Evolutionary conservation across 23 red algal genomes (phyloP).

Genomic region (Gracilaria domingensis): DNA sequence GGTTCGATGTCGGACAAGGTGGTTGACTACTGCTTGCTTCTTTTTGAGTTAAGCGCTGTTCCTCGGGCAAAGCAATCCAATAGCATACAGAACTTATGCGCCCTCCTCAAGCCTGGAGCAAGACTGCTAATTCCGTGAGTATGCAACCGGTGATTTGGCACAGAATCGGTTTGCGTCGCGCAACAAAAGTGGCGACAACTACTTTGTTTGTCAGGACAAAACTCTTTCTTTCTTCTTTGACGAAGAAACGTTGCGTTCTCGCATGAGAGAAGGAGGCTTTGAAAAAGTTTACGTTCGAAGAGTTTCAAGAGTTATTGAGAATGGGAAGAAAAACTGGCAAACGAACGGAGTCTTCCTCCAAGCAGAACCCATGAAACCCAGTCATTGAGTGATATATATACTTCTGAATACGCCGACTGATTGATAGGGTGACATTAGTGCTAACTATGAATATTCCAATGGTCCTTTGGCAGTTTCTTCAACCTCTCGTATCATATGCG

Average conservation of each 20-base stretch:
- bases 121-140: constrained; percentile 86
- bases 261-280: constrained; percentile 56
- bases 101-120: constrained; percentile 70
- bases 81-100: constrained; percentile 45
- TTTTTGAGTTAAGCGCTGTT: constrained; percentile 84
- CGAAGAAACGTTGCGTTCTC: constrained; percentile 45
- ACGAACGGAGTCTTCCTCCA: constrained; percentile 82
- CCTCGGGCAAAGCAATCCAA: constrained; percentile 48
- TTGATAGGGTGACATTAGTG: no score
- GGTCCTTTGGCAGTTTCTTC: no score
- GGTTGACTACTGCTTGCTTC: constrained; percentile 38
- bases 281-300: constrained; percentile 50
- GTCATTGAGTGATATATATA: background rate
- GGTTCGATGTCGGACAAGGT: background rate
- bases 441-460: no score
- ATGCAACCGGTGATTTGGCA: constrained; percentile 87
- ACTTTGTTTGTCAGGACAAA: constrained; percentile 81
- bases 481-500: no score
- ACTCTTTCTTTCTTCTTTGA: constrained; percentile 86
- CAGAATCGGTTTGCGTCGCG: constrained; percentile 58
- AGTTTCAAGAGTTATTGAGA: constrained; percentile 50
- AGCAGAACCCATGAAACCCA: constrained; percentile 49
- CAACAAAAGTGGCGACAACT: constrained; percentile 61
- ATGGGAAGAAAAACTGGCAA: constrained; percentile 67
- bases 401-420: no score